These are phyloP conservation scores for Cicer pinnatifidum DNA, from an alignment of 306 rosid species.

Conservation along the genomic window DNA sequence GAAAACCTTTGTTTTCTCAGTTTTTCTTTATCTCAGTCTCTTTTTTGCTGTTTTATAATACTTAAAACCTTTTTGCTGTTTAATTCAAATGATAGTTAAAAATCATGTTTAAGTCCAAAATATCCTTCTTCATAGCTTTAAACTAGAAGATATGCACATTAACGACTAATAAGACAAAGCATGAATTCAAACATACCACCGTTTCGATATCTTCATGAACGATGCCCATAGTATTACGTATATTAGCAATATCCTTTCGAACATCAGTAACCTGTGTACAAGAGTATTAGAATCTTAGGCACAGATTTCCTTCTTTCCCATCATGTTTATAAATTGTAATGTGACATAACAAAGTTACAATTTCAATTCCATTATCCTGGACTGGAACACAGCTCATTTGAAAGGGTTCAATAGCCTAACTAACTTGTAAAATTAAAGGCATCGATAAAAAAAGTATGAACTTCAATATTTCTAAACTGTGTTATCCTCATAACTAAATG, in stretches of 20 bases:
- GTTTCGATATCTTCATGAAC: constrained; percentile 64
- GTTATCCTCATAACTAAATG: constrained; percentile 20
- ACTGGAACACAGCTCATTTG: constrained; percentile 28
- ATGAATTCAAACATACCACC: constrained; percentile 68
- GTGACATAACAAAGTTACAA: not conserved
- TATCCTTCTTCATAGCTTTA: constrained; percentile 32
- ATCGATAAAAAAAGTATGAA: not conserved
- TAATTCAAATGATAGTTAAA: constrained; percentile 13
- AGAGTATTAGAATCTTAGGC: constrained; percentile 43
- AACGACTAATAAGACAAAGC: constrained; percentile 37
- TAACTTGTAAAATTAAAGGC: constrained; percentile 18
- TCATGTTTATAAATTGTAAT: constrained; percentile 26
- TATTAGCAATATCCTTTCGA: constrained; percentile 57
- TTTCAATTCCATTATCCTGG: constrained; percentile 37
- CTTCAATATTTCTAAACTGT: constrained; percentile 20
- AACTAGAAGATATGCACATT: constrained; percentile 12
- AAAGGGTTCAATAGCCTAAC: constrained; percentile 20
- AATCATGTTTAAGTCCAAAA: constrained; percentile 25
- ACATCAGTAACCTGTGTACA: constrained; percentile 77
- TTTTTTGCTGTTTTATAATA: not conserved
- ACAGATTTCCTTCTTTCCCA: not conserved
- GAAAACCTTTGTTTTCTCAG: not conserved
- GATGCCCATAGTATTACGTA: constrained; percentile 62
- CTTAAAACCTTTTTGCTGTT: too few relatives aligned
- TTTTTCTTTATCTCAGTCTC: not conserved